Percentiles rank a stretch among this genome's conserved stretches.
phyloP scores from a whole-genome alignment of 2,329 filamentous ascomycete species.

The Fusarium sp. region DNA sequence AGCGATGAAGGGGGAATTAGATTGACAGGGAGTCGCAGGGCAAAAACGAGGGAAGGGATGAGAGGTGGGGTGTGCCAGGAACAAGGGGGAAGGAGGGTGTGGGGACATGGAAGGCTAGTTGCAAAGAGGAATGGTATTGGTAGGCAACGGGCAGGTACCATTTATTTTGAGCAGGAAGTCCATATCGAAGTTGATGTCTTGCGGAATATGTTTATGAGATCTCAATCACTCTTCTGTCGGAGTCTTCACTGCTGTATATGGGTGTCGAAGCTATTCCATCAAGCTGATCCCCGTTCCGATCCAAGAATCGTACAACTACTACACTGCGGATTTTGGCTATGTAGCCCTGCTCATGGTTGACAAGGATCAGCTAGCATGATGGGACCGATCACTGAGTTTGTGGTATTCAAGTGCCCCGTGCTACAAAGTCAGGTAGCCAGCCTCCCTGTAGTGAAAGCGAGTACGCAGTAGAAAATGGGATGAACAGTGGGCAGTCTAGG shows the following conservation, averaged over 20 bases:
- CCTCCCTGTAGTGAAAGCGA: conserved; percentile 4
- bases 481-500: conserved; percentile 48
- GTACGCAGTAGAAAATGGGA: conserved; percentile 38
- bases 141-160: conserved; percentile 25
- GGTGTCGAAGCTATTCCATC: neutral
- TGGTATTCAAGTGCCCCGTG: conserved; percentile 19
- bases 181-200: neutral
- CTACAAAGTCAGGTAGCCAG: neutral
- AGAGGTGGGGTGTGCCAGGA: conserved; percentile 41
- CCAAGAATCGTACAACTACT: neutral
- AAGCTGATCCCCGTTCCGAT: neutral
- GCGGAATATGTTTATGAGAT: neutral
- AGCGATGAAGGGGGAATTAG: conserved; percentile 49
- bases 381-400: conserved; percentile 10
- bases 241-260: neutral
- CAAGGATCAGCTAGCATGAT: conserved; percentile 33
- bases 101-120: conserved; percentile 30
- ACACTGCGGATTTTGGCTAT: conserved; percentile 10
- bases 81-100: conserved; percentile 35
- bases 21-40: conserved; percentile 39
- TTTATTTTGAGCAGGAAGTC: conserved; percentile 1
- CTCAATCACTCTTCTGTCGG: neutral
- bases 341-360: conserved; percentile 32
- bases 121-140: conserved; percentile 28
- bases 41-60: conserved; percentile 37